A percentile compares a stretch with the other conserved stretches of the same genome.
Conservation (phyloP, 164 flowering plant genomes). For the Cinnamomum chago region DNA sequence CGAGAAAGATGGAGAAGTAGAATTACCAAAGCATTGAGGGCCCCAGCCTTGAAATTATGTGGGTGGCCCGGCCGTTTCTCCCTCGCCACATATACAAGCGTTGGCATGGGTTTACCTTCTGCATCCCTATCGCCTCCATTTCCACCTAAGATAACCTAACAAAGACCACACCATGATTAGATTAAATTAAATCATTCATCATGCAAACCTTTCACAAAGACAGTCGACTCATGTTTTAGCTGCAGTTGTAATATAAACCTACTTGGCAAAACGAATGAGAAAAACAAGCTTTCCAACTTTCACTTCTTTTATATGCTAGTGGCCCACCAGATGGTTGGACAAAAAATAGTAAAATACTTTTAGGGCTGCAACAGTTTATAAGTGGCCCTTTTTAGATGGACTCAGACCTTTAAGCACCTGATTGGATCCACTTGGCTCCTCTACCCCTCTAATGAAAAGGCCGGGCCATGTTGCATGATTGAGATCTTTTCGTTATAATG, state of each 20-base stretch:
- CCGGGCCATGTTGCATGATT: too few species aligned
- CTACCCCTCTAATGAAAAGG: too few species aligned
- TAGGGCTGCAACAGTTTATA: too few species aligned
- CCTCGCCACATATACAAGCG: conserved; percentile 46
- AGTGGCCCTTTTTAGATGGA: too few species aligned
- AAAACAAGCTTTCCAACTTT: background rate
- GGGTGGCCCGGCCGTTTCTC: conserved; percentile 40
- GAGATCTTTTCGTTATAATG: too few species aligned
- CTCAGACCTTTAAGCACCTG: too few species aligned
- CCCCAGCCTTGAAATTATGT: conserved; percentile 62
- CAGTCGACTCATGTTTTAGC: background rate
- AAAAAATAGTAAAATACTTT: too few species aligned
- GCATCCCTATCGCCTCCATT: conserved; percentile 26
- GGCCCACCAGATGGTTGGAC: too few species aligned
- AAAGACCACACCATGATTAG: background rate
- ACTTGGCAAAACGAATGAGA: background rate
- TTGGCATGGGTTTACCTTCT: conserved; percentile 41
- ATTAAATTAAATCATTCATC: too few species aligned
- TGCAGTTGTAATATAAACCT: background rate
- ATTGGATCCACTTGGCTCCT: too few species aligned
- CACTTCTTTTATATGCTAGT: too few species aligned
- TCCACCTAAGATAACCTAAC: conserved; percentile 21
- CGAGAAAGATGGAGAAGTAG: too few species aligned
- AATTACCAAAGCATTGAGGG: conserved; percentile 40
- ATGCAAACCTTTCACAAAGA: background rate